These are phyloP conservation scores for Pythium rishiriense DNA, from an alignment of 352 stramenopile species.

Conservation along the genomic window DNA sequence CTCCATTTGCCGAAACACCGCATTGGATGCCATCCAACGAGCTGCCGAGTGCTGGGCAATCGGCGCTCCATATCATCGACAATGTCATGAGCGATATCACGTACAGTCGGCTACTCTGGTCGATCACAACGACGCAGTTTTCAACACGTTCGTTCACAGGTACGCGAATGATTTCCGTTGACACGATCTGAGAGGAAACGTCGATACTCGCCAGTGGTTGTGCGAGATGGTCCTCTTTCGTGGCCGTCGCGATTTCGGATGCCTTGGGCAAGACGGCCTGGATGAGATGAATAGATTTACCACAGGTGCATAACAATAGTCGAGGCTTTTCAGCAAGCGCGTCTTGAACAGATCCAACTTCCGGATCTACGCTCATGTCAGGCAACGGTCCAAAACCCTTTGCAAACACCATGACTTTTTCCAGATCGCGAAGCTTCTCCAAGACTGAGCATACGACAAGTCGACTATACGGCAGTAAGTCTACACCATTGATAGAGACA, in stretches of 20 bases:
- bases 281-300: slow-evolving; percentile 54
- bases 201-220: slow-evolving; percentile 58
- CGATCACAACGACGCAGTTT: slow-evolving; percentile 61
- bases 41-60: slow-evolving; percentile 38
- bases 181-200: slow-evolving; percentile 39
- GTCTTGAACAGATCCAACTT: slow-evolving; percentile 26
- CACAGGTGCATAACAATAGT: slow-evolving; percentile 63
- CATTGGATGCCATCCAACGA: slow-evolving; percentile 44
- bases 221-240: slow-evolving; percentile 41
- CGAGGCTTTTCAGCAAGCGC: slow-evolving; percentile 40
- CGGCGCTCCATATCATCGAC: slow-evolving; percentile 47
- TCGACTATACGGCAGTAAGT: slow-evolving; percentile 41
- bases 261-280: slow-evolving; percentile 50
- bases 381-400: slow-evolving; percentile 33
- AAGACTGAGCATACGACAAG: slow-evolving; percentile 48
- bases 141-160: slow-evolving; percentile 57
- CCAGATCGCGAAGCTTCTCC: slow-evolving; percentile 45
- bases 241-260: slow-evolving; percentile 55
- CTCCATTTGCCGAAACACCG: slow-evolving; percentile 47
- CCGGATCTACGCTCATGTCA: slow-evolving; percentile 22
- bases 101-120: slow-evolving; percentile 69
- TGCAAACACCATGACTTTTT: slow-evolving; percentile 59
- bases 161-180: slow-evolving; percentile 54
- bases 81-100: slow-evolving; percentile 63
- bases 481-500: slow-evolving; percentile 56